Evolutionary conservation across 768 basidiomycete species (phyloP), one percentile per base, ranked within the genome.

Genomic region (Amanita thiersii): DNA sequence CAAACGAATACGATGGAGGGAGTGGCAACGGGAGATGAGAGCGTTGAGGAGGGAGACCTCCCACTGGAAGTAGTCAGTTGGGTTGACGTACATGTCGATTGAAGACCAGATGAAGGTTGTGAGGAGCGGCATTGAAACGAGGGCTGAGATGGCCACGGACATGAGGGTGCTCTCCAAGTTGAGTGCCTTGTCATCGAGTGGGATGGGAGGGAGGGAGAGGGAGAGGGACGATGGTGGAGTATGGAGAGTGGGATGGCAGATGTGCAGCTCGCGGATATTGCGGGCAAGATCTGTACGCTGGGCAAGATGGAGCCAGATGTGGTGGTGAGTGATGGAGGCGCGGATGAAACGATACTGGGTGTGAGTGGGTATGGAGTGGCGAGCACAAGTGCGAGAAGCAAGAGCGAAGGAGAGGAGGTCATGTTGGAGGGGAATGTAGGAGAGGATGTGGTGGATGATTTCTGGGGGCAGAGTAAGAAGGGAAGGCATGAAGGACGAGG

Each of bases 281-380:
- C 70, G 59, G 31, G 71, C 57, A 4, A 74, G 61, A 52, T 73
- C 72, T n/a, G 64, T 56, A 18, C 72, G 64, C 35, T 59, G 57
- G 12, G 70, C 69, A n/a, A 75, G 65, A 49, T 74, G 72, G 0
- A 65, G 66, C 71, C 72, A 75, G 49, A 74, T 55, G 14, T 56
- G 52, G 10, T 67, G 64, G 34, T 58, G 50, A 1, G 62, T 55
- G 23, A 64, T 58, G 5, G 68, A 61, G n/a, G 68, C 57, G 20
- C 68, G 67, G 45, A 75, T 56, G 40, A 68, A 57, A 37, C 73
- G 68, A 54, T 75, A 74, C 47, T 74, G 62, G 15, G 61, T 69
- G 42, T 75, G 72, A n/a, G 61, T 51, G 20, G 73, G 73, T 31
- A 70, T 63, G 30, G 68, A 61, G 39, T 66, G 49, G 12, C 48